A percentile compares a stretch with the other conserved stretches of the same genome.
Evolutionary conservation across 148 eudicot species (phyloP).

Genomic region (Heliamphora exappendiculata): DNA sequence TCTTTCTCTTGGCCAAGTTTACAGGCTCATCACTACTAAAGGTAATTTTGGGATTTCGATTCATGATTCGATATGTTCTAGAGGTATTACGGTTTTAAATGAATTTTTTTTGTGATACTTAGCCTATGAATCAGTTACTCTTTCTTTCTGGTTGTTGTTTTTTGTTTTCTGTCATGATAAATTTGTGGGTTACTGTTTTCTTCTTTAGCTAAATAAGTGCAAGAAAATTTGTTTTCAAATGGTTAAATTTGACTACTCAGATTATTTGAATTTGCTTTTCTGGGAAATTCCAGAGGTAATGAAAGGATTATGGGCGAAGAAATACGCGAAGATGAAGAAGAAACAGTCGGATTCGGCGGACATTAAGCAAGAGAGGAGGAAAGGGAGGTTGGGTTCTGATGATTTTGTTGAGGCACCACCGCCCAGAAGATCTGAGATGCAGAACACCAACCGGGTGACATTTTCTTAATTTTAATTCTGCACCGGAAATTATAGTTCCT

Average conservation of each 20-base stretch:
- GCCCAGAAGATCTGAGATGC: conserved; percentile 38
- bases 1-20: conserved; percentile 76
- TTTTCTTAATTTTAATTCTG: not conserved
- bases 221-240: not conserved
- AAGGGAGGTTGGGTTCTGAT: conserved; percentile 29
- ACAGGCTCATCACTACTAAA: conserved; percentile 77
- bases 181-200: not conserved
- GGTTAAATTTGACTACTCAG: not conserved
- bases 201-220: too few species aligned
- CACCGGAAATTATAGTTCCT: not conserved
- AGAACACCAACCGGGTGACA: conserved; percentile 51
- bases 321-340: conserved; percentile 67
- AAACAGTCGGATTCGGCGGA: conserved; percentile 43
- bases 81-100: too few species aligned
- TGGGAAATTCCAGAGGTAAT: conserved; percentile 56
- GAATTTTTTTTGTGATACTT: too few species aligned
- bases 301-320: conserved; percentile 88
- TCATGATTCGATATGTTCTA: too few species aligned
- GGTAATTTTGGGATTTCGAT: conserved; percentile 29
- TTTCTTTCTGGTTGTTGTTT: not conserved
- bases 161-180: too few species aligned
- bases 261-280: not conserved
- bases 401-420: conserved; percentile 28
- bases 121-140: too few species aligned
- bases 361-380: conserved; percentile 21